Percentiles rank a stretch among this genome's conserved stretches.
phyloP scores from a whole-genome alignment of 2,329 filamentous ascomycete species.

The Zalaria obscura region DNA sequence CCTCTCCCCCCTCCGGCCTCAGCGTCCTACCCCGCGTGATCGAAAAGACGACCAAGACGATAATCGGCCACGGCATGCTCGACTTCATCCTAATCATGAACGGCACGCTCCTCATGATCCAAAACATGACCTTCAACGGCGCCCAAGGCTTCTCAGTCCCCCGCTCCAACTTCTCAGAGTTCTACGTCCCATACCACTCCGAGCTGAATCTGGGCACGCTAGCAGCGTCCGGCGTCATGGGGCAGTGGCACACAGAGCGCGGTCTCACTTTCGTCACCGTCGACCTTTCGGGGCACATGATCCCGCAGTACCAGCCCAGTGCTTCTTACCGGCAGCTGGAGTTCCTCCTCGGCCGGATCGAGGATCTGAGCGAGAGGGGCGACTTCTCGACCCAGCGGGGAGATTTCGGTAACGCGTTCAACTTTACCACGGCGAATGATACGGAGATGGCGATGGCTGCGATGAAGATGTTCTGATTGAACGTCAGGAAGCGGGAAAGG shows the following conservation, averaged over 20 bases:
- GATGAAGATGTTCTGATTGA: background rate
- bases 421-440: constrained; percentile 3
- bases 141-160: constrained; percentile 50
- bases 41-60: constrained; percentile 55
- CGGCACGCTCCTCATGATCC: constrained; percentile 56
- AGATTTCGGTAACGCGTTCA: constrained; percentile 13
- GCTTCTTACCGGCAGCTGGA: constrained; percentile 61
- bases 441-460: background rate
- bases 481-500: background rate
- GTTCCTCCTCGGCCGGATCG: constrained; percentile 57
- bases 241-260: constrained; percentile 57
- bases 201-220: constrained; percentile 31
- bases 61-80: constrained; percentile 58
- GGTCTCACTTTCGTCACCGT: constrained; percentile 59
- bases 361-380: constrained; percentile 31
- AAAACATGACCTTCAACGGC: constrained; percentile 73
- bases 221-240: constrained; percentile 52
- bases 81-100: constrained; percentile 56
- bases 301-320: constrained; percentile 52
- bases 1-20: constrained; percentile 39
- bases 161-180: constrained; percentile 35
- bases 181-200: constrained; percentile 53
- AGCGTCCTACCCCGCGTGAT: constrained; percentile 56
- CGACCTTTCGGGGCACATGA: constrained; percentile 51
- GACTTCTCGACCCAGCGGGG: constrained; percentile 21